Evolutionary conservation across 805 yeast genomes (phyloP), one percentile per base, ranked within the genome.

Genomic region (Clavispora vitiphila): DNA sequence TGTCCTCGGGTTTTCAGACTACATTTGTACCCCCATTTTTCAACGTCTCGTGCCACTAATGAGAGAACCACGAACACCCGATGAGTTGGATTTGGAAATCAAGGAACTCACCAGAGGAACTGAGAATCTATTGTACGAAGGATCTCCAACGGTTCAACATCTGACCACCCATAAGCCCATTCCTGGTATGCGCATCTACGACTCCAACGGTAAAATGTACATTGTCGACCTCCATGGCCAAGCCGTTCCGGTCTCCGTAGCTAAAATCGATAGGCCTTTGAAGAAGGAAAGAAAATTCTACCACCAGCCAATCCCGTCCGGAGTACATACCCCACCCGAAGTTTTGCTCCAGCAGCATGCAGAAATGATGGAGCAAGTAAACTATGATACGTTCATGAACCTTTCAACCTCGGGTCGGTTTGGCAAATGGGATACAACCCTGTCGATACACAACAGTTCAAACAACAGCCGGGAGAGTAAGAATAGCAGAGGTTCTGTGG

Each of bases 301-400:
- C 30, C 40, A 38, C 23, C 23, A 16, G 23, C 35, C 29, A 6
- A n/a, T 29, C 14, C 35, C 40, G 10, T 12, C 22, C 15, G 32
- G 27, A 5, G 10, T 9, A 3, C 27, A 37, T 11, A 29, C 40
- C 11, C 18, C 25, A 10, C 32, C 32, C 14, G 34, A 37, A 19
- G 25, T 20, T 6, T 20, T 37, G 7, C 39, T 37, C n/a, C 39
- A 26, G 15, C 29, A 25, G 25, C 65, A 62, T 34, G 44, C 50
- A 8, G 49, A 50, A 10, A 32, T 63, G n/a, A 34, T 63, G 42
- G 60, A 57, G 18, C 35, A 48, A 10, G 44, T 60, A 7, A 54
- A 53, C 11, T 55, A 56, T 37, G 53, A 56, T 19, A 43, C 48
- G 4, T 23, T 53, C 5, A 38, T 46, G 44, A 40, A 44, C 30